phyloP scores from a whole-genome alignment of 352 stramenopile species.

The Phytophthora ramorum region DNA sequence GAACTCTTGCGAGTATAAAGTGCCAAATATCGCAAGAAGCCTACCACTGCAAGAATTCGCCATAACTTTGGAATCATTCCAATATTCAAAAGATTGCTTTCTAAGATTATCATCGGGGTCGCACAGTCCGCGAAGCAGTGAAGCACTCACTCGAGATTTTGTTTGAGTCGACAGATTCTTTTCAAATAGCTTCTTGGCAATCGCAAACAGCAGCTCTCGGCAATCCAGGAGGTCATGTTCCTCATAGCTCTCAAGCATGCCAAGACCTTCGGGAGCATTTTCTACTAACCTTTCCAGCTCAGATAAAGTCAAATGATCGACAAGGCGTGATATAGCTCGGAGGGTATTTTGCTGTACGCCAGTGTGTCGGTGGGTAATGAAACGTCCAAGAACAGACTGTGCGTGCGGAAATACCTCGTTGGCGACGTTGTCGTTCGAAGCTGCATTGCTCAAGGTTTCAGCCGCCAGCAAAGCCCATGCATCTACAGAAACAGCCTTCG shows the following conservation, averaged over 20 bases:
- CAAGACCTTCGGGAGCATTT: constrained; percentile 36
- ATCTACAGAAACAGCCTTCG: constrained; percentile 63
- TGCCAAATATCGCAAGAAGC: constrained; percentile 61
- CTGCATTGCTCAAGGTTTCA: constrained; percentile 55
- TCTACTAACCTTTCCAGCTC: constrained; percentile 40
- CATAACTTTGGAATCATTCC: constrained; percentile 43
- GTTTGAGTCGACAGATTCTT: constrained; percentile 20
- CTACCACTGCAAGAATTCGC: constrained; percentile 43
- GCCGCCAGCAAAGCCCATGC: constrained; percentile 60
- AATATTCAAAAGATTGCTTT: constrained; percentile 55
- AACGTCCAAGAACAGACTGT: constrained; percentile 52
- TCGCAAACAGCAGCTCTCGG: constrained; percentile 50
- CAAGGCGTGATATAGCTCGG: constrained; percentile 46
- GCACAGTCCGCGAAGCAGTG: constrained; percentile 58
- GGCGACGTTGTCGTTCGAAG: constrained; percentile 42
- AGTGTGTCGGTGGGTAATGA: constrained; percentile 60
- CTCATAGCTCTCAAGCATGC: constrained; percentile 47
- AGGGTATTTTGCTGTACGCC: constrained; percentile 56
- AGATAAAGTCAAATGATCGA: constrained; percentile 37
- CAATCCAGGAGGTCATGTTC: constrained; percentile 44
- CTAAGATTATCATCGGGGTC: constrained; percentile 55
- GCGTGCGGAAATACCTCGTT: constrained; percentile 59
- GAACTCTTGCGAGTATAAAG: constrained; percentile 49
- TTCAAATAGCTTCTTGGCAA: constrained; percentile 48
- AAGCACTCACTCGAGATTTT: constrained; percentile 37